Evolutionary conservation across 495 filamentous ascomycete species (phyloP), one percentile per base, ranked within the genome.

Genomic region (Cudoniella acicularis): DNA sequence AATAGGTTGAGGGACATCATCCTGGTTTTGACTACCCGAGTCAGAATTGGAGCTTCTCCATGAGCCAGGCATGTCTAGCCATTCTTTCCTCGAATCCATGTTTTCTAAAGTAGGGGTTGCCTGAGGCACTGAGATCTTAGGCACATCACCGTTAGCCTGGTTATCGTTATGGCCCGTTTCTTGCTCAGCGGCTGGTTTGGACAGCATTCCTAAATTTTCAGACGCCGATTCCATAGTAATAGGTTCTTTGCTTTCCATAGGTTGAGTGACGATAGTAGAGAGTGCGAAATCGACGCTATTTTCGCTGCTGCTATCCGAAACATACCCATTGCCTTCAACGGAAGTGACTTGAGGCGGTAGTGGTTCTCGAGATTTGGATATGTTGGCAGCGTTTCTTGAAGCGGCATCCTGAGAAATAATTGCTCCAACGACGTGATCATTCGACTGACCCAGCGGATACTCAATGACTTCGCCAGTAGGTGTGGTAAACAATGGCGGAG

Each of bases 281-380:
- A 6, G 4, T 13, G 4, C 13, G 30, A 36, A 6, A 8, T 60
- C 56, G 25, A 36, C 0, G 13, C 51, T 52, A 41, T 56, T 27
- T 2, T 59, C 8, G 23, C 47, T 61, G 23, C 55, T 55, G 42
- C 6, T 55, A 56, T 64, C 66, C 6, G 60, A 64, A 16, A 47
- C 26, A 43, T 69, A 62, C 1, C 63, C 66, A 50, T 18, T 62
- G n/a, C 83, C 82, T 67, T 89, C 84, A 0, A 86, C 79, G 3
- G 79, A 83, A 1, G 83, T 86, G 8, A 88, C 83, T 21, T 87
- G 80, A 8, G 86, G 85, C 30, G 87, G 84, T 27, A 88, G 65
- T 3, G 86, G 86, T 43, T 85, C 82, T 26, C 77, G 75, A 56
- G 72, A 74, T 63, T 68, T 70, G 2, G 77, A 79, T 1, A 73